Evolutionary conservation across 1,284 basidiomycete genomes (phyloP).

Genomic region (Ganoderma resinaceum): DNA sequence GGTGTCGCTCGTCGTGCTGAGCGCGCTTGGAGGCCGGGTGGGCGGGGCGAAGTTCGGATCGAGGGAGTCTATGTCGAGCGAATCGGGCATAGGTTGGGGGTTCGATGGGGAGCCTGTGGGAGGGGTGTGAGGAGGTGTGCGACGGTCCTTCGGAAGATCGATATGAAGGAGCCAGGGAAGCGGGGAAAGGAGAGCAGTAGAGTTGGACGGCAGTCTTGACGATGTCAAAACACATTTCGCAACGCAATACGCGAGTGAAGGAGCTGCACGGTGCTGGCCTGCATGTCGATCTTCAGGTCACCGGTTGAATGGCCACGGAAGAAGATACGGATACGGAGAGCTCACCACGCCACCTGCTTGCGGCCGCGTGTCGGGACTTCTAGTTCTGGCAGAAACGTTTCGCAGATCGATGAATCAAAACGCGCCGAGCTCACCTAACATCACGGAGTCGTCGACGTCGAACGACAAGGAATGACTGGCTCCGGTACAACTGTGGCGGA

Average conservation of each 20-base stretch:
- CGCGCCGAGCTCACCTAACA: neutral
- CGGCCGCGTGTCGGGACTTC: neutral
- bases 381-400: neutral
- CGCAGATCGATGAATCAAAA: neutral
- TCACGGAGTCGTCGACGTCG: neutral
- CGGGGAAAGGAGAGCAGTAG: too few species aligned
- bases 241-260: neutral
- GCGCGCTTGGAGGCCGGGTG: conserved; percentile 19
- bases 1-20: conserved; percentile 21
- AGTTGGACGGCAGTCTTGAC: neutral
- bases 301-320: neutral
- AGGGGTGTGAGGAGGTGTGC: neutral
- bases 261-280: neutral
- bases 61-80: conserved; percentile 65
- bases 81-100: neutral
- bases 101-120: neutral
- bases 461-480: neutral
- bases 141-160: neutral
- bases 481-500: neutral
- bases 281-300: neutral
- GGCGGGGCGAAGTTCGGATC: conserved; percentile 21
- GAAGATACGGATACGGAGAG: neutral
- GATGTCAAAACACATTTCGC: neutral
- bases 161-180: neutral
- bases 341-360: neutral